phyloP scores from a whole-genome alignment of 352 stramenopile species.

The Phytophthora europaea region DNA sequence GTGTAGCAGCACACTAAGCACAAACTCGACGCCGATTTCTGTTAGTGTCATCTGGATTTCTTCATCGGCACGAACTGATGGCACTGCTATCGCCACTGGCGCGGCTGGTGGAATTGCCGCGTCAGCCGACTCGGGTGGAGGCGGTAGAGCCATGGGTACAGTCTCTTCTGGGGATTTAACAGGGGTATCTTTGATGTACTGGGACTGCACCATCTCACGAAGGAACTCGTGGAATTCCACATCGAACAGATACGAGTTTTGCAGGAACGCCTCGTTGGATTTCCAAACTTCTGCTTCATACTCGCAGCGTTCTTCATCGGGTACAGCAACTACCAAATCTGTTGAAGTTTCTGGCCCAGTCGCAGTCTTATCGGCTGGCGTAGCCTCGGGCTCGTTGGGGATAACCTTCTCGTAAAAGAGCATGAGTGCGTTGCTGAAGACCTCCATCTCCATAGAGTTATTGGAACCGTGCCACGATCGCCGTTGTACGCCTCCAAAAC shows the following conservation, averaged over 20 bases:
- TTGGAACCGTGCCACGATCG: constrained; percentile 95
- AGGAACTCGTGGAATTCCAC: constrained; percentile 97
- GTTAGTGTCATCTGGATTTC: constrained; percentile 76
- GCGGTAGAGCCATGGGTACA: constrained; percentile 31
- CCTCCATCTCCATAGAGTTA: constrained; percentile 98
- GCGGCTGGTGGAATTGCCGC: constrained; percentile 28
- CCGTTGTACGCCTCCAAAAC: constrained; percentile 97
- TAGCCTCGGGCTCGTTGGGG: constrained; percentile 50
- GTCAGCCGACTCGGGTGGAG: constrained; percentile 21
- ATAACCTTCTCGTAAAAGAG: constrained; percentile 99
- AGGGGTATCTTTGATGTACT: constrained; percentile 73
- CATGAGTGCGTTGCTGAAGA: constrained; percentile 99
- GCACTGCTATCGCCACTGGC: constrained; percentile 29
- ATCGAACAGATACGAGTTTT: constrained; percentile 97
- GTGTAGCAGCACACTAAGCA: constrained; percentile 91
- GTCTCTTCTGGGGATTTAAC: constrained; percentile 20
- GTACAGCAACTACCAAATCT: constrained; percentile 29
- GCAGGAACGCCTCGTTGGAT: constrained; percentile 95
- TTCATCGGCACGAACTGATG: constrained; percentile 47
- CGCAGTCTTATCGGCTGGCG: constrained; percentile 14
- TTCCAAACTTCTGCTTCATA: constrained; percentile 95
- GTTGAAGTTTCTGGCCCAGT: constrained; percentile 15
- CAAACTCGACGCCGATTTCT: constrained; percentile 87
- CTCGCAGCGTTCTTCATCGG: constrained; percentile 63
- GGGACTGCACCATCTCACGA: constrained; percentile 87